These are phyloP conservation scores for Acacia confusa DNA, from an alignment of 306 rosid species.

Conservation along the genomic window DNA sequence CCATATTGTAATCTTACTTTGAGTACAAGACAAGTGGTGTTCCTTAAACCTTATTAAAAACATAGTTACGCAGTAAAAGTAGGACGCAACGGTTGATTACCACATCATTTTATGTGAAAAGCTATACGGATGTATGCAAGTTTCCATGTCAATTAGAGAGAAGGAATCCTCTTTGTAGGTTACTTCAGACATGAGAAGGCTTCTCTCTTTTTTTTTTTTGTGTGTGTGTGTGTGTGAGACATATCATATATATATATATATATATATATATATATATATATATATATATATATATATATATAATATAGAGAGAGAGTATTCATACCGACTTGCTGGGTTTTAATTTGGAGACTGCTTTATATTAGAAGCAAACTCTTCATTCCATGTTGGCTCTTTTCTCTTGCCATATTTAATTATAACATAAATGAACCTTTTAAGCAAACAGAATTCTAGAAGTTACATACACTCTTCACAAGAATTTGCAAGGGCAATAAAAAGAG, in stretches of 20 bases:
- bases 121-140: background rate
- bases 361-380: slow-evolving; percentile 74
- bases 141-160: slow-evolving; percentile 9
- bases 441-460: background rate
- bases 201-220: background rate
- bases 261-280: background rate
- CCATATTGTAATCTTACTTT: too few species aligned
- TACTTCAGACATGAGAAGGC: slow-evolving; percentile 16
- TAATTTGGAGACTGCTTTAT: slow-evolving; percentile 56
- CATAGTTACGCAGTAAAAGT: too few species aligned
- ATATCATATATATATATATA: background rate
- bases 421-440: slow-evolving; percentile 11
- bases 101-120: too few species aligned
- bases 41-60: too few species aligned
- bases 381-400: slow-evolving; percentile 88
- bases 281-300: too few species aligned
- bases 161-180: background rate
- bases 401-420: slow-evolving; percentile 46
- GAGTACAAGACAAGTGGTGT: too few species aligned
- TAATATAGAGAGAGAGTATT: background rate
- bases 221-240: background rate
- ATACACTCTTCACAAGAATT: background rate
- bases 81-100: too few species aligned
- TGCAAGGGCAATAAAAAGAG: slow-evolving; percentile 13
- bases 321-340: slow-evolving; percentile 70